Evolutionary conservation across 1,139 yeast species (phyloP).

Genomic region (Pneumocystis murina): DNA sequence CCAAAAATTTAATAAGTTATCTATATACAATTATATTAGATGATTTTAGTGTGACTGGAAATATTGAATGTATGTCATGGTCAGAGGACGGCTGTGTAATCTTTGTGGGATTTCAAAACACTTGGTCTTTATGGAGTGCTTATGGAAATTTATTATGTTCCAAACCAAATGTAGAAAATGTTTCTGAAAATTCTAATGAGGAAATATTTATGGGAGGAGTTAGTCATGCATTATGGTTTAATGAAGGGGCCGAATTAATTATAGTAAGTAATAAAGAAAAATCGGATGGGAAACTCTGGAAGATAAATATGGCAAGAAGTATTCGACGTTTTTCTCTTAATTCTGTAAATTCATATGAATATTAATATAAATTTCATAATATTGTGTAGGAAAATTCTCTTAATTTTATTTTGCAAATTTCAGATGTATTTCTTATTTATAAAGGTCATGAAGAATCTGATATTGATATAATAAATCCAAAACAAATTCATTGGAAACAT

Average conservation of each 20-base stretch:
- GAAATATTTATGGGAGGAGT: slow-evolving; percentile 23
- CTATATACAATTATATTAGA: slow-evolving; percentile 19
- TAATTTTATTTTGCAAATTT: slow-evolving; percentile 26
- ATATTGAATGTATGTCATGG: slow-evolving; percentile 21
- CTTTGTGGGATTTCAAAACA: slow-evolving; percentile 25
- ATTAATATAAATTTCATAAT: not conserved
- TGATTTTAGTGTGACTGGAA: slow-evolving; percentile 22
- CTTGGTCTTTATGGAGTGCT: slow-evolving; percentile 28
- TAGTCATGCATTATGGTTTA: slow-evolving; percentile 22
- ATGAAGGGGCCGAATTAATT: slow-evolving; percentile 19
- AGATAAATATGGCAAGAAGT: slow-evolving; percentile 22
- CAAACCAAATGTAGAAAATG: slow-evolving; percentile 15
- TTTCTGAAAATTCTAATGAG: not conserved
- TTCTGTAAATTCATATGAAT: slow-evolving; percentile 8
- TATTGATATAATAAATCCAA: slow-evolving; percentile 26
- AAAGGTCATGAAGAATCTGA: slow-evolving; percentile 28
- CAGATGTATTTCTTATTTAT: slow-evolving; percentile 26
- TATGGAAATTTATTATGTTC: slow-evolving; percentile 25
- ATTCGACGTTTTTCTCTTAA: slow-evolving; percentile 21
- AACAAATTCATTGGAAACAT: slow-evolving; percentile 27
- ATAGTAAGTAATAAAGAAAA: slow-evolving; percentile 4
- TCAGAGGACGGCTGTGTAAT: slow-evolving; percentile 26
- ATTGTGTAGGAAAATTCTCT: slow-evolving; percentile 13
- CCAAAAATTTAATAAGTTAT: slow-evolving; percentile 21
- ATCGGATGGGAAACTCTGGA: slow-evolving; percentile 16